Percentiles rank a stretch among this genome's conserved stretches.
Conservation (phyloP, 768 basidiomycete genomes). For the Leccinum incarnatum region DNA sequence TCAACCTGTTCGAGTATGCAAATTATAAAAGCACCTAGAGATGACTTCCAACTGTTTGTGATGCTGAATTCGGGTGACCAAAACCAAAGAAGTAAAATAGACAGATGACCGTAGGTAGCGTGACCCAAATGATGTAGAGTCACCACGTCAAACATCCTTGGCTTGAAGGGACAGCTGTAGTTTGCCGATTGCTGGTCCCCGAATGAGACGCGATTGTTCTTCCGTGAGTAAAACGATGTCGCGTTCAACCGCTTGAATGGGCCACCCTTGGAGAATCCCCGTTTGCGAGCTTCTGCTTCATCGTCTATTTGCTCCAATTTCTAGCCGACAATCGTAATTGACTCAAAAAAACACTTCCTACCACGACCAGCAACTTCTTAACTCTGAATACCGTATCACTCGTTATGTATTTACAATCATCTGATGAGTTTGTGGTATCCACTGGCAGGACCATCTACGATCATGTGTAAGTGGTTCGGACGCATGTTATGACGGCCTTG, state of each 20-base stretch:
- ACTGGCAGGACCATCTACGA: conserved; percentile 52
- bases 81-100: not conserved
- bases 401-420: conserved; percentile 60
- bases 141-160: not conserved
- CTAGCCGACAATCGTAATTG: not conserved
- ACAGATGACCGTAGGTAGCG: no score
- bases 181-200: conserved; percentile 17
- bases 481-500: conserved; percentile 72
- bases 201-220: conserved; percentile 38
- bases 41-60: not conserved
- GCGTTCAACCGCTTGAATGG: conserved; percentile 45
- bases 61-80: not conserved
- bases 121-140: not conserved
- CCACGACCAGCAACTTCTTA: conserved; percentile 73
- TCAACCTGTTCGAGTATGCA: not conserved
- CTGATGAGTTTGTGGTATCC: conserved; percentile 72
- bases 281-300: conserved; percentile 49
- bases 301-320: conserved; percentile 52
- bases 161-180: not conserved
- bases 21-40: not conserved
- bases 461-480: conserved; percentile 78
- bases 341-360: conserved; percentile 26
- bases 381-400: conserved; percentile 84
- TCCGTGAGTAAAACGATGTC: conserved; percentile 47
- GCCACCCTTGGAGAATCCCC: conserved; percentile 43